Conservation (phyloP, 805 yeast genomes). For the Yarrowia bubula region DNA sequence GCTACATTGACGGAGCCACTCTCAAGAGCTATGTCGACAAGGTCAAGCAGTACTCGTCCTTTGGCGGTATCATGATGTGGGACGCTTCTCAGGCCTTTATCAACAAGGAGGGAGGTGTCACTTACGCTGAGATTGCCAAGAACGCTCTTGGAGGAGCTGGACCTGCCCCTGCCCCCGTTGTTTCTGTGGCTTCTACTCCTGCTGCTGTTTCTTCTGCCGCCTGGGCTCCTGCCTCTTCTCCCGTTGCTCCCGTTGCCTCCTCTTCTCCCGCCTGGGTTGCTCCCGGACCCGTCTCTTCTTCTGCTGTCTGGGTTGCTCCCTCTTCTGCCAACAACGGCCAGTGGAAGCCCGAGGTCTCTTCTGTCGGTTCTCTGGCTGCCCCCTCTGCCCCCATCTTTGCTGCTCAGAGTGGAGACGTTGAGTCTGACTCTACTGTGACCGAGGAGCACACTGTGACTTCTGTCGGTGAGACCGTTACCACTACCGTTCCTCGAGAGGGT, state of each 20-base stretch:
- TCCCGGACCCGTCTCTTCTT: not conserved
- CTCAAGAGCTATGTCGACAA: conserved; percentile 35
- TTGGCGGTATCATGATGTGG: conserved; percentile 79
- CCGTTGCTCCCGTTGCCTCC: not conserved
- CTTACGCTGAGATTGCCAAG: conserved; percentile 19
- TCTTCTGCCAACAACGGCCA: not conserved
- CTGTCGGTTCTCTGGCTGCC: not conserved
- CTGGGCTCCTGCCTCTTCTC: not conserved
- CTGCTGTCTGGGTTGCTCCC: not conserved
- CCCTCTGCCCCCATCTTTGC: not conserved
- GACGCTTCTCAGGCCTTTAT: conserved; percentile 64
- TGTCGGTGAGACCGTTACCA: not conserved
- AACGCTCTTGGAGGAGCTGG: not conserved
- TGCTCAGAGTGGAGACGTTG: not conserved
- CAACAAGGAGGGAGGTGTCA: not conserved
- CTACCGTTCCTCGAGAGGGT: not conserved
- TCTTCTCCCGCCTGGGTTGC: not conserved
- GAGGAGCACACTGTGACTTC: not conserved
- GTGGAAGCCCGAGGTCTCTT: not conserved
- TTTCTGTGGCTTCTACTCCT: not conserved
- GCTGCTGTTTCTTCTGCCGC: not conserved
- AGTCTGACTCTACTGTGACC: not conserved
- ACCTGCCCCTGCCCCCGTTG: not conserved
- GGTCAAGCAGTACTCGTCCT: conserved; percentile 35
- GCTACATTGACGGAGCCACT: conserved; percentile 51